These are phyloP conservation scores for Globisporangium viniferum DNA, from an alignment of 352 stramenopile species.

Conservation along the genomic window DNA sequence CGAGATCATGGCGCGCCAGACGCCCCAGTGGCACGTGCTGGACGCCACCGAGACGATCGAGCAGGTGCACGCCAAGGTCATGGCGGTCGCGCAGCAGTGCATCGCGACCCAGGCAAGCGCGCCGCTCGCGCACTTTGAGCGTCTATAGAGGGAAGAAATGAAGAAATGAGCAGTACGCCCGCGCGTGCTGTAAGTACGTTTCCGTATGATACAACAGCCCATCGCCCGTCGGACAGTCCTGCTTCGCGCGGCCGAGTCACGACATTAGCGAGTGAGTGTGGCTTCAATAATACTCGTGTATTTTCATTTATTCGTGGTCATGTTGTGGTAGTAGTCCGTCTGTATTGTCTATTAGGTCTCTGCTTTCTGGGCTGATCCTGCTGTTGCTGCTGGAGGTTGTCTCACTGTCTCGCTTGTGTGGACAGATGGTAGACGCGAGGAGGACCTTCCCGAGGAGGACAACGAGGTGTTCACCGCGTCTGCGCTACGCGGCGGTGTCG, in stretches of 20 bases:
- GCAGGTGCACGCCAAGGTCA: constrained; percentile 60
- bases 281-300: neutral
- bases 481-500: constrained; percentile 3
- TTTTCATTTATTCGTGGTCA: neutral
- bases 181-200: neutral
- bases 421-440: neutral
- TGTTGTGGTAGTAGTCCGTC: neutral
- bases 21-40: constrained; percentile 69
- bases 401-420: constrained; percentile 8
- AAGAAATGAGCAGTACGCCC: neutral
- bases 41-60: constrained; percentile 78
- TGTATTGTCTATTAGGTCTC: neutral
- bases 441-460: neutral
- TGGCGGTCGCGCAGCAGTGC: constrained; percentile 46
- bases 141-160: constrained; percentile 1
- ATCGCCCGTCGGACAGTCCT: too few species aligned
- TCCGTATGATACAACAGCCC: neutral
- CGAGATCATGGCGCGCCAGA: constrained; percentile 40
- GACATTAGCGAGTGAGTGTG: too few species aligned
- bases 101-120: constrained; percentile 30
- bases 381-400: neutral
- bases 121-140: constrained; percentile 44
- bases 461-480: neutral
- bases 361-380: neutral
- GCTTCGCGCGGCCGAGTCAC: too few species aligned